Conservation (phyloP, 1,284 basidiomycete species). For the Sporisorium reilianum region DNA sequence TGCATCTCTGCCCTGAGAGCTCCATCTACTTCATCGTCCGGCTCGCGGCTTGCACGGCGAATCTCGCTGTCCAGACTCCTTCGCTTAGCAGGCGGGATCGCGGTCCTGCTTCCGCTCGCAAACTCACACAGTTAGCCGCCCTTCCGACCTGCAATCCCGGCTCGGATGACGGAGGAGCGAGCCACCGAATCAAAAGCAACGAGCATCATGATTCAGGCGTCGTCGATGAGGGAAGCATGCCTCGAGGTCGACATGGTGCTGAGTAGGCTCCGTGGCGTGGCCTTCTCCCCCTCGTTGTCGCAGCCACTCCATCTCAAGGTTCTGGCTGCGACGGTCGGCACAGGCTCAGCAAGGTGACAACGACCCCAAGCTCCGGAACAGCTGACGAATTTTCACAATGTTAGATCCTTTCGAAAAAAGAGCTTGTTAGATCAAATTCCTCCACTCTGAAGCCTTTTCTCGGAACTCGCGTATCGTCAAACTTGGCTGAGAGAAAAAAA, state of each 20-base stretch:
- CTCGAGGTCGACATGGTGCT: background rate
- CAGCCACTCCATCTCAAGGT: background rate
- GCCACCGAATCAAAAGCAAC: too few relatives aligned
- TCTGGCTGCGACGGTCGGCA: background rate
- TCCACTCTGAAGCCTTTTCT: constrained; percentile 10
- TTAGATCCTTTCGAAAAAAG: background rate
- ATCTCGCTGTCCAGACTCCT: background rate
- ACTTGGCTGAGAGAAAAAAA: background rate
- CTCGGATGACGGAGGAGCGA: background rate
- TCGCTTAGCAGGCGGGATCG: background rate
- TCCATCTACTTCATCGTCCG: too few relatives aligned
- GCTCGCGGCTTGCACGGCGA: too few relatives aligned
- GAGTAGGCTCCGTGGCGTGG: too few relatives aligned
- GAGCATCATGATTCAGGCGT: too few relatives aligned
- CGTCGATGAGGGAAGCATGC: background rate
- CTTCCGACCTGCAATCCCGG: background rate
- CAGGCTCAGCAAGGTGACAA: background rate
- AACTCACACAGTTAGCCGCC: background rate
- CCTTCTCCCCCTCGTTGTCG: too few relatives aligned
- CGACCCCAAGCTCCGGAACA: too few relatives aligned
- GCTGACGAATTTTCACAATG: background rate
- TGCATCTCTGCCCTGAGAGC: too few relatives aligned
- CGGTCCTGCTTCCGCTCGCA: background rate
- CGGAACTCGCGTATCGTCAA: constrained; percentile 12
- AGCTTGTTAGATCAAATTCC: background rate